A percentile compares a stretch with the other conserved stretches of the same genome.
Evolutionary conservation across 2,329 filamentous ascomycete genomes (phyloP).

Genomic region (Mycogone perniciosa): DNA sequence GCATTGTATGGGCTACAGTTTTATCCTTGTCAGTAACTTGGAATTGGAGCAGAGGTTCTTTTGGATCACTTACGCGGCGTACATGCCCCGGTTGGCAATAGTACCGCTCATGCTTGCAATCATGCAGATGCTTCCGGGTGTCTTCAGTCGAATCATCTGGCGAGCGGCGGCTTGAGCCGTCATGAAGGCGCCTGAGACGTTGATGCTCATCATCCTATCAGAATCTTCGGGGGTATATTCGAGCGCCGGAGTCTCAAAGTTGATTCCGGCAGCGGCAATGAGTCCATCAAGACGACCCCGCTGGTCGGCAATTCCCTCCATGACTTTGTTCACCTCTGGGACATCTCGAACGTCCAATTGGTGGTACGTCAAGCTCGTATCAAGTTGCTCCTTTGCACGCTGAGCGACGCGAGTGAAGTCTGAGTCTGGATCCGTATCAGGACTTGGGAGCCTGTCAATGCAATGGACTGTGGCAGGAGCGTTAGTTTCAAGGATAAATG

Average conservation of each 20-base stretch:
- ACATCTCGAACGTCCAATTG: slow-evolving; percentile 75
- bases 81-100: slow-evolving; percentile 56
- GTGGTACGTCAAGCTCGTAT: slow-evolving; percentile 64
- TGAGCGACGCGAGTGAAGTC: slow-evolving; percentile 61
- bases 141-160: slow-evolving; percentile 58
- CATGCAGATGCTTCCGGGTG: slow-evolving; percentile 56
- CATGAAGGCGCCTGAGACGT: slow-evolving; percentile 79
- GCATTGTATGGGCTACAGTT: slow-evolving; percentile 61
- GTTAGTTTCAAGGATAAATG: slow-evolving; percentile 1
- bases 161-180: slow-evolving; percentile 83
- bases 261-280: slow-evolving; percentile 63
- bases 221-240: slow-evolving; percentile 72
- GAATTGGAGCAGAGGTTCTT: not conserved
- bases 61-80: slow-evolving; percentile 47
- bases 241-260: slow-evolving; percentile 76
- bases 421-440: slow-evolving; percentile 35
- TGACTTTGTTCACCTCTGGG: slow-evolving; percentile 56
- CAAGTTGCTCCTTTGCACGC: slow-evolving; percentile 57
- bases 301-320: slow-evolving; percentile 61
- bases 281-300: slow-evolving; percentile 74
- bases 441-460: slow-evolving; percentile 55
- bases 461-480: slow-evolving; percentile 49
- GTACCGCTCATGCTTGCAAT: slow-evolving; percentile 66
- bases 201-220: slow-evolving; percentile 75
- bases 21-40: not conserved